A percentile compares a stretch with the other conserved stretches of the same genome.
Conservation (phyloP, 2,329 filamentous ascomycete genomes). For the Alternaria arborescens region DNA sequence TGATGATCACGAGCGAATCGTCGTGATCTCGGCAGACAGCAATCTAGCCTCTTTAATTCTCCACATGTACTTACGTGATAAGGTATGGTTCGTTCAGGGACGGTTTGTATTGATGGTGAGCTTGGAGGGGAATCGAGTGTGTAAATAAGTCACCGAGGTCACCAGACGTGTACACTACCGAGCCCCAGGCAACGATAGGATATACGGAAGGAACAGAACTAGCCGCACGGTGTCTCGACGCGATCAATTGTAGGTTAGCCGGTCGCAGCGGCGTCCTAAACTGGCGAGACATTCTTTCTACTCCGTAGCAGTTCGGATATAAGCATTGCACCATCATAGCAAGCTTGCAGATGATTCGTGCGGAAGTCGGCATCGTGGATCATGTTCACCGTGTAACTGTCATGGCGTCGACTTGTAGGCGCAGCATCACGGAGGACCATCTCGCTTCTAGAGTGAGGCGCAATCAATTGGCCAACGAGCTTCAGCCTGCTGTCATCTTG, state of each 20-base stretch:
- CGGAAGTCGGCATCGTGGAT: neutral
- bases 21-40: neutral
- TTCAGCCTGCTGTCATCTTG: constrained; percentile 31
- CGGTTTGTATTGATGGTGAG: neutral
- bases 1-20: neutral
- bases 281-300: neutral
- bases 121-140: neutral
- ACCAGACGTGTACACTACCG: neutral
- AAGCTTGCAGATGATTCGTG: neutral
- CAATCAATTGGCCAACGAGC: constrained; percentile 30
- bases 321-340: neutral
- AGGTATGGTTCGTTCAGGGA: neutral
- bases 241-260: neutral
- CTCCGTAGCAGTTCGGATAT: neutral
- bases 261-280: constrained; percentile 4
- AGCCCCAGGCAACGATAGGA: neutral
- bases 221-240: neutral
- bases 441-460: constrained; percentile 24
- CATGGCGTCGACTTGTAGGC: constrained; percentile 7
- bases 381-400: neutral
- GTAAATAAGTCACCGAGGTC: neutral
- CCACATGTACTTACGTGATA: neutral
- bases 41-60: neutral
- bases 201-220: neutral
- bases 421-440: constrained; percentile 25